Evolutionary conservation across 768 basidiomycete species (phyloP).

Genomic region (Boletus bicolor): DNA sequence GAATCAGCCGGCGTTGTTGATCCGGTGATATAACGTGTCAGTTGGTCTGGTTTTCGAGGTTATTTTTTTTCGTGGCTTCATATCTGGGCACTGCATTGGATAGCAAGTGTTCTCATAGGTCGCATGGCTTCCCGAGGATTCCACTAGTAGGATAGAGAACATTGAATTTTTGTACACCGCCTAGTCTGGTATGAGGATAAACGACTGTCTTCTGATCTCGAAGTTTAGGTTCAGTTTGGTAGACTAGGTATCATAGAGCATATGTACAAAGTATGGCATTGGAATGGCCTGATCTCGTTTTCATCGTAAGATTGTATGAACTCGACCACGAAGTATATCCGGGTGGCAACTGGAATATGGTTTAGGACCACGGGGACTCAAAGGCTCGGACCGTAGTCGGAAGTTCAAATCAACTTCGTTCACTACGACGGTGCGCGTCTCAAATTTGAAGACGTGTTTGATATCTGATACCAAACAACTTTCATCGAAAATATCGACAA

Average conservation of each 20-base stretch:
- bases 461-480: slow-evolving; percentile 10
- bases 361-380: too few species aligned
- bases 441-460: neutral
- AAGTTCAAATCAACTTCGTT: neutral
- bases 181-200: neutral
- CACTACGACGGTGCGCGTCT: neutral
- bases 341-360: too few species aligned
- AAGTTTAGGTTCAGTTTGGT: too few species aligned
- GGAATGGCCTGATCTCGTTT: neutral
- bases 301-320: neutral
- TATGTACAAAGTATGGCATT: neutral
- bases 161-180: neutral
- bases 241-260: neutral
- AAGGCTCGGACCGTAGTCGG: neutral
- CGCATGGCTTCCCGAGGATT: neutral
- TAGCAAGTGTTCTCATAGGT: neutral
- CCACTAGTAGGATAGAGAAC: slow-evolving; percentile 9
- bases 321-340: neutral
- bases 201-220: too few species aligned
- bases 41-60: neutral
- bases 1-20: slow-evolving; percentile 21
- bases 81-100: neutral
- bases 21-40: neutral
- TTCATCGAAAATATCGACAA: slow-evolving; percentile 1
- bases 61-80: neutral